Evolutionary conservation across 805 yeast genomes (phyloP), one percentile per base, ranked within the genome.

Genomic region (Starmerella stellata): DNA sequence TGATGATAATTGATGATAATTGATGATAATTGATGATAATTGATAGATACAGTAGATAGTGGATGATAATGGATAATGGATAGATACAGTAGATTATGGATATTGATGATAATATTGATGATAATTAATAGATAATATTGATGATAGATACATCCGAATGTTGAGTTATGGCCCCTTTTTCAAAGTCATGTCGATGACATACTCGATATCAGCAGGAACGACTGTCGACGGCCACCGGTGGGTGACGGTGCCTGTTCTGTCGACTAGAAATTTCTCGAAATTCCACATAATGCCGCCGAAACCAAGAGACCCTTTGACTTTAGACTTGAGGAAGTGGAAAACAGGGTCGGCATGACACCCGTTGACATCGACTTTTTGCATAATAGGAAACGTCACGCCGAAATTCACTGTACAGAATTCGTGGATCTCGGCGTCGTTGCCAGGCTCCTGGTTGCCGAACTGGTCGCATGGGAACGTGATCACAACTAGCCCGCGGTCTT

Each of bases 401-500:
- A 75, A 90, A 64, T 81, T 83, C 52, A 74, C 54, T 33, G 70
- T 60, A 59, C 95, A 83, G 62, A 78, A 78, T 34, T 66, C 58
- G 17, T 72, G 74, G 46, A 81, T 80, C 52, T 78, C 83, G 40
- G 73, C 69, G 37, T 69, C 72, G 2, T 69, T 53, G 3, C 74
- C 75, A 4, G 48, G 90, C 76, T 59, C 85, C 80, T 64, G 90
- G 78, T 50, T 70, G 62, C 78, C 85, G 55, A 83, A 83, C 56
- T 82, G 94, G 61, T 81, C 79, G 60, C 94, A 80, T 24, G 95
- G 95, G 68, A 83, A 82, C 0, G 83, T 95, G 27, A 83, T 46
- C 21, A 83, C 65, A 34, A 61, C 72, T 19, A 85, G 62, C 1
- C 80, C 92, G 44, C 68, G 52, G 36, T 67, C 70, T 38, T 67